These are phyloP conservation scores for Fraxinus pennsylvanica DNA, from an alignment of 257 asterid genomes.

Conservation along the genomic window DNA sequence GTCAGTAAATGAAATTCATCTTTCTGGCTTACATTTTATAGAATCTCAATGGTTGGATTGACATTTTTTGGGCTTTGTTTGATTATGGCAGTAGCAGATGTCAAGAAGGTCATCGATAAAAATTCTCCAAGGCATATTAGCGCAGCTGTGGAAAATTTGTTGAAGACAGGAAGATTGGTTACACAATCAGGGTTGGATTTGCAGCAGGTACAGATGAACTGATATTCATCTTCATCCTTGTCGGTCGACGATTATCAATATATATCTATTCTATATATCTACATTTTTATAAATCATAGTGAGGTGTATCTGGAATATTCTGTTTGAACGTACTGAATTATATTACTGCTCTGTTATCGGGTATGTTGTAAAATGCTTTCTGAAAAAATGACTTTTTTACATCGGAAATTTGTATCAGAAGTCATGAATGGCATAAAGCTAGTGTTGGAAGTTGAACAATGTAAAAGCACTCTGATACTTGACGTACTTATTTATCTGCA, in stretches of 20 bases:
- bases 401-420: not conserved
- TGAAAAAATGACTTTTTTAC: not conserved
- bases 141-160: constrained; percentile 67
- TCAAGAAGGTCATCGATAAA: constrained; percentile 64
- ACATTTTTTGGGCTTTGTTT: constrained; percentile 27
- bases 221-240: constrained; percentile 20
- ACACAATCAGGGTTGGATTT: constrained; percentile 82
- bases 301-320: constrained; percentile 7
- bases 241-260: not conserved
- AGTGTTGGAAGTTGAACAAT: not conserved
- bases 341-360: not conserved
- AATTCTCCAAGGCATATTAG: constrained; percentile 65
- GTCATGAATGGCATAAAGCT: not conserved
- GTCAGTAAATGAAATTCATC: constrained; percentile 3
- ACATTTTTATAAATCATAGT: not conserved
- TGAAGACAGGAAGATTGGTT: constrained; percentile 82
- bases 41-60: not conserved
- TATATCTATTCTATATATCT: not conserved
- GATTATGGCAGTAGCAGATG: constrained; percentile 62
- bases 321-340: constrained; percentile 1
- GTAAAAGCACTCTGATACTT: not conserved
- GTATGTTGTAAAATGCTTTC: not conserved
- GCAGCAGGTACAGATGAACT: constrained; percentile 69
- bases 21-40: not conserved
- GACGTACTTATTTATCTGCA: not conserved